Base-by-base conservation (phyloP, 2,329 filamentous ascomycete species). In the Sarocladiaceae sp. region DNA sequence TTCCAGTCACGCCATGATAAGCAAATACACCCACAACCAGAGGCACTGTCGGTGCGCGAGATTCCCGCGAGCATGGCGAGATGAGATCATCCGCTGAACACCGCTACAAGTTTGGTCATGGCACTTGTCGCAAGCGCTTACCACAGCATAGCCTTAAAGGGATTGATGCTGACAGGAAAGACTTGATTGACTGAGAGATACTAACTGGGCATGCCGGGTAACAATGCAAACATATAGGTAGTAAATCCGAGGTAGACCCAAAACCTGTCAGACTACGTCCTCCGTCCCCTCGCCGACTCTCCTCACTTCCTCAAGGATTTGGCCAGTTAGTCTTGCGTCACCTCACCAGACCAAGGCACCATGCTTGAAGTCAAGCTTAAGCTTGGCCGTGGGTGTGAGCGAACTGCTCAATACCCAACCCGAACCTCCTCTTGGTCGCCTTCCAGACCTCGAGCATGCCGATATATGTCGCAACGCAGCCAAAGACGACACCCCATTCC, bases 401-500 rank as follows among this genome's bases (percentile, higher is more conserved):
- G 26, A 55, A 50, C 29, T 48, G 47, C 29, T 57, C 55, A n/a
- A 62, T 43, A 3, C 66, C 67, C 12, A 68, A 55, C 3, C 54
- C 51, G 27, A 69, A 61, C 12, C 64, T 57, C 26, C 82, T 66
- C 70, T 88, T 88, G 12, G 67, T 63, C 45, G 74, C 82, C 65
- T 88, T 88, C 82, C 83, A 88, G 1, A 55, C 53, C 64, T 88
- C 84, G 2, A 86, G 69, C 7, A 84, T 73, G 0, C 62, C 62
- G 40, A 87, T 67, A 60, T 86, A 88, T 7, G 76, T 58, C 2
- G 74, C 60, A 1, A 82, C 70, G 26, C 70, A 75, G 15, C 76
- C 70, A 35, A 75, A 67, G 1, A 88, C 82, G 2, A 88, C 68
- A 2, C 74, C 81, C 84, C 83, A 88, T 55, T 88, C 83, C 81